Conservation (phyloP, 139 green algal genomes). For the Chlamydomonas schloesseri region DNA sequence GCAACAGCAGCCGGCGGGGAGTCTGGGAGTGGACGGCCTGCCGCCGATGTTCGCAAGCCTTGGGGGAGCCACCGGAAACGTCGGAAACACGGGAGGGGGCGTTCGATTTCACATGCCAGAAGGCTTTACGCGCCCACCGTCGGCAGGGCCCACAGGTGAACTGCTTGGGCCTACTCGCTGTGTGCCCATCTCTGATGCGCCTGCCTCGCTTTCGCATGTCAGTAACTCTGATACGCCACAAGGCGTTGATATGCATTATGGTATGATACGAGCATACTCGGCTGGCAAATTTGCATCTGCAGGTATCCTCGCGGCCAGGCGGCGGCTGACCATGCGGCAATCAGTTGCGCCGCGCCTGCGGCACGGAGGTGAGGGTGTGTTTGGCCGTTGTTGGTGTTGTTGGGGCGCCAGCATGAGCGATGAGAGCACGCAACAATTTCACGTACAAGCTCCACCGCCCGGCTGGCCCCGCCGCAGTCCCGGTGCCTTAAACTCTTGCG, state of each 20-base stretch:
- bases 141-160: background rate
- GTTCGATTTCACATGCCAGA: background rate
- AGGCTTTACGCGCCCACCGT: background rate
- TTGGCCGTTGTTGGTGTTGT: background rate
- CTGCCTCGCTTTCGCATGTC: too few relatives aligned
- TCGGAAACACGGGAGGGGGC: background rate
- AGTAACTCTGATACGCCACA: background rate
- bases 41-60: background rate
- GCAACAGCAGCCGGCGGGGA: too few relatives aligned
- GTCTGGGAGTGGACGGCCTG: background rate
- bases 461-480: too few relatives aligned
- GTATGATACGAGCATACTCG: too few relatives aligned
- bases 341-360: background rate
- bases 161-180: too few relatives aligned
- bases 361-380: background rate
- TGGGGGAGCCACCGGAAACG: background rate
- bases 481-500: too few relatives aligned
- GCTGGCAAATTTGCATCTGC: background rate
- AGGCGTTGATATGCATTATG: background rate
- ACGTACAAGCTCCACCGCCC: too few relatives aligned
- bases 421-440: too few relatives aligned
- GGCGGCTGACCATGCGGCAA: conserved; percentile 42
- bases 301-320: conserved; percentile 43
- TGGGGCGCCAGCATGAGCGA: too few relatives aligned
- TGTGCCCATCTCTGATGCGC: too few relatives aligned